These are phyloP conservation scores for Syzygium jambos DNA, from an alignment of 345 rosid genomes.

Conservation along the genomic window DNA sequence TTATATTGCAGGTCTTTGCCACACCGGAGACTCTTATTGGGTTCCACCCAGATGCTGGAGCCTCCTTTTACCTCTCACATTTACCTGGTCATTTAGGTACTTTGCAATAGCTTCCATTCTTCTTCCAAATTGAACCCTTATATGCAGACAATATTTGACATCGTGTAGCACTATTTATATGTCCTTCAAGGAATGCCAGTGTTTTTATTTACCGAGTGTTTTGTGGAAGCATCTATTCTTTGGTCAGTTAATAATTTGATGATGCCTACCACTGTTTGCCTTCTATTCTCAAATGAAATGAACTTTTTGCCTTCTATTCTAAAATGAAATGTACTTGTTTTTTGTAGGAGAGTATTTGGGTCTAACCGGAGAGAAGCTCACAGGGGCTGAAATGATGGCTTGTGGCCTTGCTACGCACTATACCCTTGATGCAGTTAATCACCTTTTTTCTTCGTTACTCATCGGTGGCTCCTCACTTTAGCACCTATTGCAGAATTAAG, in stretches of 20 bases:
- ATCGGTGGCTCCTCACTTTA: not conserved
- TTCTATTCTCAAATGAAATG: not conserved
- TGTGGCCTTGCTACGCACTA: conserved; percentile 92
- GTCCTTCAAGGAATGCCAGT: not conserved
- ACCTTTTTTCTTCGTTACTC: not conserved
- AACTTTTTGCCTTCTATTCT: not conserved
- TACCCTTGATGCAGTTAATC: conserved; percentile 42
- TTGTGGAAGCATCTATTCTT: not conserved
- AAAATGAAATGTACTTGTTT: not conserved
- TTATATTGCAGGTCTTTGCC: conserved; percentile 65
- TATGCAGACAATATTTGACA: not conserved
- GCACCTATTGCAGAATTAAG: not conserved
- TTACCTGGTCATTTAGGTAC: conserved; percentile 86
- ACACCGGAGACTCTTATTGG: conserved; percentile 94
- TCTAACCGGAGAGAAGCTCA: conserved; percentile 75
- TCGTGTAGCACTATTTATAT: not conserved
- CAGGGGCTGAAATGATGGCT: conserved; percentile 82
- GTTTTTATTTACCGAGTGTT: not conserved
- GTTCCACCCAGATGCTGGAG: conserved; percentile 97
- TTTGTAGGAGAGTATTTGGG: conserved; percentile 85
- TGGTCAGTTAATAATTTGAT: not conserved
- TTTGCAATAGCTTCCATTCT: not conserved
- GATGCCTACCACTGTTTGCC: not conserved
- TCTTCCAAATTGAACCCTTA: not conserved
- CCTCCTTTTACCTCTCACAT: conserved; percentile 81